Evolutionary conservation across 2,329 filamentous ascomycete genomes (phyloP).

Genomic region (Fusarium acutatum): DNA sequence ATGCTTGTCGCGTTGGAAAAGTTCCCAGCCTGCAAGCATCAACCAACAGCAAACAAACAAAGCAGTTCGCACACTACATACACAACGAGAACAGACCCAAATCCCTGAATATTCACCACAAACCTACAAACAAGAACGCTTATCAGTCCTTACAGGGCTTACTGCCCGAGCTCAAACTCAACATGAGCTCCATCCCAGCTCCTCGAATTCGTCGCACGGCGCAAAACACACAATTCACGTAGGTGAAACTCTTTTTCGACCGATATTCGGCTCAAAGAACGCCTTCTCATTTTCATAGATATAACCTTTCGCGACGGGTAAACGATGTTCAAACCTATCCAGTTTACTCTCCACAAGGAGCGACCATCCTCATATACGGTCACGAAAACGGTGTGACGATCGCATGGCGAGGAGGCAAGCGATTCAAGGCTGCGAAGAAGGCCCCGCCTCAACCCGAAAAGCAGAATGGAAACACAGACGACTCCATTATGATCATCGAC

Average conservation of each 20-base stretch:
- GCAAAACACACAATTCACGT: slow-evolving; percentile 61
- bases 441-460: slow-evolving; percentile 50
- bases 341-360: slow-evolving; percentile 68
- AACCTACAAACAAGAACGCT: not conserved
- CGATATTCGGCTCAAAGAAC: not conserved
- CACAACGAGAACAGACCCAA: not conserved
- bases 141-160: slow-evolving; percentile 23
- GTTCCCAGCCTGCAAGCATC: slow-evolving; percentile 25
- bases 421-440: slow-evolving; percentile 60
- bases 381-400: slow-evolving; percentile 70
- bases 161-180: slow-evolving; percentile 33
- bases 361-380: slow-evolving; percentile 69
- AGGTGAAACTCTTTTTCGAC: slow-evolving; percentile 21
- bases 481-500: slow-evolving; percentile 69
- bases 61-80: not conserved
- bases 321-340: slow-evolving; percentile 70
- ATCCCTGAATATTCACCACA: not conserved
- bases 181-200: slow-evolving; percentile 46
- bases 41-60: slow-evolving; percentile 6
- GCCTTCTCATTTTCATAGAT: slow-evolving; percentile 52
- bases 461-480: slow-evolving; percentile 61
- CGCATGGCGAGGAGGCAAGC: slow-evolving; percentile 69
- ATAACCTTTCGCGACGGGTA: slow-evolving; percentile 65
- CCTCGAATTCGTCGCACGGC: slow-evolving; percentile 57
- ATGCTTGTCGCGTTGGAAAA: slow-evolving; percentile 42